Conservation (phyloP, 2,329 filamentous ascomycete species). For the Colletotrichum tofieldiae region DNA sequence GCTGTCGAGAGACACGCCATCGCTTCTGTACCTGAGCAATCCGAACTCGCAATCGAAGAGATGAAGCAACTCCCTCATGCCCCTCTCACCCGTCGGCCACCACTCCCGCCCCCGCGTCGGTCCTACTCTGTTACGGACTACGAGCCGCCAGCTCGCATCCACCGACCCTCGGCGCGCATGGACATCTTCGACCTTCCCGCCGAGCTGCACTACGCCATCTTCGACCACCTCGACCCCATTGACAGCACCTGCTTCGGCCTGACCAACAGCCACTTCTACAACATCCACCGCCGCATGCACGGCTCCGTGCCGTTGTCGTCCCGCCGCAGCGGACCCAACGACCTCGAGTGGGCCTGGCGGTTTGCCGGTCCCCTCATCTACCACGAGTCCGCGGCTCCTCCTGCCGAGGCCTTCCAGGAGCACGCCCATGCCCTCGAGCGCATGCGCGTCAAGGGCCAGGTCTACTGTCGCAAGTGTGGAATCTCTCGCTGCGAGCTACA, state of each 20-base stretch:
- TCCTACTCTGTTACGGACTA: constrained; percentile 75
- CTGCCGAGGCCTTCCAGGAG: constrained; percentile 28
- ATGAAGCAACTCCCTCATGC: constrained; percentile 43
- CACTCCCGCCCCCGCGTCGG: constrained; percentile 64
- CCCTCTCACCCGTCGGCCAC: constrained; percentile 48
- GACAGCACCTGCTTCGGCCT: constrained; percentile 75
- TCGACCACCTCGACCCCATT: constrained; percentile 75
- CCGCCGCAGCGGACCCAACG: constrained; percentile 73
- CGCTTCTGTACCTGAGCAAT: constrained; percentile 42
- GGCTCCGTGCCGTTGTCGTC: constrained; percentile 70
- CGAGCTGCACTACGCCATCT: constrained; percentile 73
- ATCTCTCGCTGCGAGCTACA: constrained; percentile 75
- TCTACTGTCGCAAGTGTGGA: constrained; percentile 75
- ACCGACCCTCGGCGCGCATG: constrained; percentile 62
- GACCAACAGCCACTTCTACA: constrained; percentile 71
- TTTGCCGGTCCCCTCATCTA: constrained; percentile 64
- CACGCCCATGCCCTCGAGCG: constrained; percentile 55
- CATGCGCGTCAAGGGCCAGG: constrained; percentile 70
- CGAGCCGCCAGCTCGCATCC: constrained; percentile 65
- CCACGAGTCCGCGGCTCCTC: constrained; percentile 32
- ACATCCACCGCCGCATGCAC: constrained; percentile 71
- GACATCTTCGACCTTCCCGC: constrained; percentile 68
- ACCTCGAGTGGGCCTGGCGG: constrained; percentile 76
- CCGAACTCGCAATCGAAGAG: constrained; percentile 43
- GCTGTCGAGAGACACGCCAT: constrained; percentile 31